phyloP scores from a whole-genome alignment of 2,329 filamentous ascomycete genomes.

The Fusarium piperis region DNA sequence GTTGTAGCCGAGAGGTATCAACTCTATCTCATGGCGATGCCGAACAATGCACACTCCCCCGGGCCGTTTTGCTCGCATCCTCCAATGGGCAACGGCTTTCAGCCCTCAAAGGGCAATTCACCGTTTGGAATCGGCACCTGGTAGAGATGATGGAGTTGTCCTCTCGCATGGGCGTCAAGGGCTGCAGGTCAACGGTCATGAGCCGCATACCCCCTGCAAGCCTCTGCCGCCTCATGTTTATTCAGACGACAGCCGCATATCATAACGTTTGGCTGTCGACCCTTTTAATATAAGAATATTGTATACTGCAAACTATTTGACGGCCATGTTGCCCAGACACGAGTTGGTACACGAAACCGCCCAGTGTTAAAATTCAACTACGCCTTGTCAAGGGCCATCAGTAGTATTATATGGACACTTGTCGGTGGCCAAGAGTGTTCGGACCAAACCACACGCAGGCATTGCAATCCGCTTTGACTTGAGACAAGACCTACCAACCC shows the following conservation, averaged over 20 bases:
- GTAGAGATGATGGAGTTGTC: not conserved
- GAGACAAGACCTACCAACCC: not conserved
- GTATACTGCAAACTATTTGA: not conserved
- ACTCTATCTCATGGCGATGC: not conserved
- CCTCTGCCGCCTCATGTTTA: conserved; percentile 1
- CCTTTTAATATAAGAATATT: too few species aligned
- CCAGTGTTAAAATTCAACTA: not conserved
- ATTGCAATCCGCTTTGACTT: not conserved
- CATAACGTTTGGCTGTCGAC: not conserved
- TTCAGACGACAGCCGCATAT: not conserved
- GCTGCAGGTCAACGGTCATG: not conserved
- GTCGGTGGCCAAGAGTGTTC: not conserved
- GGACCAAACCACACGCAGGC: not conserved
- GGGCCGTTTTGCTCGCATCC: conserved; percentile 5
- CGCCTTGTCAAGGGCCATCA: not conserved
- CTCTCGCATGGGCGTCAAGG: not conserved
- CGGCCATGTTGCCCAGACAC: not conserved
- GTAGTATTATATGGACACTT: not conserved
- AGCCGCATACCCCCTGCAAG: conserved; percentile 7
- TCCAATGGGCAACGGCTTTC: not conserved
- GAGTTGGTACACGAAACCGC: not conserved
- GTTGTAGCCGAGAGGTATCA: not conserved
- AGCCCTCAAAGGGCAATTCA: not conserved
- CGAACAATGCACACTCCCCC: conserved; percentile 6
- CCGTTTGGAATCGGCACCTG: conserved; percentile 2